Percentiles rank a stretch among this genome's conserved stretches.
Evolutionary conservation across 257 asterid species (phyloP).

Genomic region (Galeopsis tetrahit): DNA sequence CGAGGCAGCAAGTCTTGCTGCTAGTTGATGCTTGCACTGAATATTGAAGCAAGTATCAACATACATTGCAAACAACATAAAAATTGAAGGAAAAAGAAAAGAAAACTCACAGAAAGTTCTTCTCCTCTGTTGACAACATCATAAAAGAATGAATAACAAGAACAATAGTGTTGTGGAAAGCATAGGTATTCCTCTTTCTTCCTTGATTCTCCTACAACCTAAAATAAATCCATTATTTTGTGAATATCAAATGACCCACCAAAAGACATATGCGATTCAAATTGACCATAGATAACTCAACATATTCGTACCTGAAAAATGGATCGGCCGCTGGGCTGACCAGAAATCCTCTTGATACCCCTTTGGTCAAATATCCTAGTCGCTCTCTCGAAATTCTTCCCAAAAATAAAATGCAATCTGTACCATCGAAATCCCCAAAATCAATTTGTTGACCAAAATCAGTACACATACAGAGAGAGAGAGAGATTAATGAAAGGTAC

Average conservation of each 20-base stretch:
- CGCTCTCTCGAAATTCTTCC: constrained; percentile 86
- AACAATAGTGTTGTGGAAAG: constrained; percentile 79
- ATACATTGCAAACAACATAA: neutral
- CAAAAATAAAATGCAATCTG: constrained; percentile 85
- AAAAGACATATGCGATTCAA: too few species aligned
- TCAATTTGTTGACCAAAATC: constrained; percentile 4
- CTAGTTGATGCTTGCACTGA: constrained; percentile 96
- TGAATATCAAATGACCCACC: too few species aligned
- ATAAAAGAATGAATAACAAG: constrained; percentile 90
- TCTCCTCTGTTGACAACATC: constrained; percentile 92
- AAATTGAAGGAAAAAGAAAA: neutral
- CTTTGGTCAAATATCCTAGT: constrained; percentile 77
- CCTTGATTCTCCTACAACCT: constrained; percentile 89
- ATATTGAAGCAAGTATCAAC: neutral
- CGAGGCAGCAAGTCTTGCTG: constrained; percentile 87
- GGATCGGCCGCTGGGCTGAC: constrained; percentile 72
- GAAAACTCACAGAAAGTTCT: constrained; percentile 78
- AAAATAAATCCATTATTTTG: neutral
- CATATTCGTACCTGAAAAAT: constrained; percentile 66
- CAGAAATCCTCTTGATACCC: constrained; percentile 82
- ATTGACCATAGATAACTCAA: too few species aligned
- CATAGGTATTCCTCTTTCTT: constrained; percentile 86
- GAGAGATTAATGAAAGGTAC: constrained; percentile 27
- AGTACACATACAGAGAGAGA: neutral
- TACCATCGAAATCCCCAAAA: neutral